Percentiles rank a stretch among this genome's conserved stretches.
These are phyloP conservation scores for Pseudogymnoascus sp. DNA, from an alignment of 2,329 filamentous ascomycete genomes.

Conservation along the genomic window DNA sequence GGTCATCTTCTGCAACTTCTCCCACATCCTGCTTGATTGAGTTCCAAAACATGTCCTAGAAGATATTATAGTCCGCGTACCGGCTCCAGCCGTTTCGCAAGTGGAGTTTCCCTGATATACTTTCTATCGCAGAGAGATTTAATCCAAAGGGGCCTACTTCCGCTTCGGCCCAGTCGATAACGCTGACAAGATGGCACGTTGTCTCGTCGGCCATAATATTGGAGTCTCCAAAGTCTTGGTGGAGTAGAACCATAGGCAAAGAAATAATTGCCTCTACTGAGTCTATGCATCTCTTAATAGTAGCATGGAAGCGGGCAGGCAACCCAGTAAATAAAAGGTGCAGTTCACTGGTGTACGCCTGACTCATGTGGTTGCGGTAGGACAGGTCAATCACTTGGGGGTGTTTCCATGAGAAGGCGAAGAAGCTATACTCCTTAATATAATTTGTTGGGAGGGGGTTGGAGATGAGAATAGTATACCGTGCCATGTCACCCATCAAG, in stretches of 20 bases:
- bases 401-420: slow-evolving; percentile 32
- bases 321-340: slow-evolving; percentile 27
- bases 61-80: slow-evolving; percentile 28
- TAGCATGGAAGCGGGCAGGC: slow-evolving; percentile 28
- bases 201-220: slow-evolving; percentile 34
- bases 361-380: slow-evolving; percentile 21
- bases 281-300: slow-evolving; percentile 26
- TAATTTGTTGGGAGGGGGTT: neutral
- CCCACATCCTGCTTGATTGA: slow-evolving; percentile 27
- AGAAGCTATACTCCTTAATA: slow-evolving; percentile 27
- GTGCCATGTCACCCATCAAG: slow-evolving; percentile 29
- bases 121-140: slow-evolving; percentile 31
- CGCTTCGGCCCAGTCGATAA: slow-evolving; percentile 37
- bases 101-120: slow-evolving; percentile 30
- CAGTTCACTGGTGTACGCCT: slow-evolving; percentile 28
- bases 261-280: slow-evolving; percentile 29
- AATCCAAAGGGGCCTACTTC: slow-evolving; percentile 33
- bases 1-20: slow-evolving; percentile 21
- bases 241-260: slow-evolving; percentile 33
- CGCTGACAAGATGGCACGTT: slow-evolving; percentile 31
- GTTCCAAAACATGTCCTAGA: slow-evolving; percentile 29
- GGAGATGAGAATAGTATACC: neutral
- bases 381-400: slow-evolving; percentile 25
- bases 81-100: slow-evolving; percentile 28
- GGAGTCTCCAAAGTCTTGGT: slow-evolving; percentile 31